Percentiles rank a stretch among this genome's conserved stretches.
Evolutionary conservation across 768 basidiomycete genomes (phyloP).

Genomic region (Hericium alpestre): DNA sequence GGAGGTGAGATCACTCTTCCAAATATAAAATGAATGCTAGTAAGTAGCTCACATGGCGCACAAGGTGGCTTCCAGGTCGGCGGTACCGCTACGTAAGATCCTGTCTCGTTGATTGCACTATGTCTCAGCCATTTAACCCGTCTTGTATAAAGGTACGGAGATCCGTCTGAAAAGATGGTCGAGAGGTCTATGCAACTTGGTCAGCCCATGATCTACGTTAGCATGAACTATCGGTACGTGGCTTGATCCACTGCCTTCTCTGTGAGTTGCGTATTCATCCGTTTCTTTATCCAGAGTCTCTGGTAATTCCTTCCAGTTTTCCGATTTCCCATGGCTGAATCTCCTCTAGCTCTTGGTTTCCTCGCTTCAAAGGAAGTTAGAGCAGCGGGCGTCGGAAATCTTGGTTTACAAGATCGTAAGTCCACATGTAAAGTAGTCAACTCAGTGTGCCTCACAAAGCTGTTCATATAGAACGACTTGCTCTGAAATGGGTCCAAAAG

Average conservation of each 20-base stretch:
- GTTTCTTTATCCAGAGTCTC: neutral
- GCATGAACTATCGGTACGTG: constrained; percentile 16
- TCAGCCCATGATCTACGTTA: constrained; percentile 16
- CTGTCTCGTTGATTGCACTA: neutral
- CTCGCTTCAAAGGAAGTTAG: constrained; percentile 40
- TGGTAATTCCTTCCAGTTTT: neutral
- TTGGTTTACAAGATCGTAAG: constrained; percentile 55
- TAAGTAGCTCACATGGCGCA: neutral
- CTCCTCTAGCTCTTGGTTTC: constrained; percentile 34
- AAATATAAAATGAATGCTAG: neutral
- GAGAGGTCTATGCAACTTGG: constrained; percentile 14
- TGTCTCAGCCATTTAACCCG: neutral
- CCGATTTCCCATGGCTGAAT: neutral
- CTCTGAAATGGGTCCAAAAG: constrained; percentile 55
- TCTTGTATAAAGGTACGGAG: neutral
- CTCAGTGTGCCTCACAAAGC: neutral
- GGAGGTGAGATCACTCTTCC: constrained; percentile 7
- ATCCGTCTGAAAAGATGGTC: constrained; percentile 7
- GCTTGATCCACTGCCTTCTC: neutral
- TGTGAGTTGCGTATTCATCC: no score
- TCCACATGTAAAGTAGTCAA: constrained; percentile 2
- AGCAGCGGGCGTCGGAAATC: constrained; percentile 43
- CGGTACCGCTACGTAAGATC: neutral
- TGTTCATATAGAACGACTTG: constrained; percentile 34
- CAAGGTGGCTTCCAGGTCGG: neutral